Evolutionary conservation across 345 rosid species (phyloP), one percentile per base, ranked within the genome.

Genomic region (Carallia pectinifolia): DNA sequence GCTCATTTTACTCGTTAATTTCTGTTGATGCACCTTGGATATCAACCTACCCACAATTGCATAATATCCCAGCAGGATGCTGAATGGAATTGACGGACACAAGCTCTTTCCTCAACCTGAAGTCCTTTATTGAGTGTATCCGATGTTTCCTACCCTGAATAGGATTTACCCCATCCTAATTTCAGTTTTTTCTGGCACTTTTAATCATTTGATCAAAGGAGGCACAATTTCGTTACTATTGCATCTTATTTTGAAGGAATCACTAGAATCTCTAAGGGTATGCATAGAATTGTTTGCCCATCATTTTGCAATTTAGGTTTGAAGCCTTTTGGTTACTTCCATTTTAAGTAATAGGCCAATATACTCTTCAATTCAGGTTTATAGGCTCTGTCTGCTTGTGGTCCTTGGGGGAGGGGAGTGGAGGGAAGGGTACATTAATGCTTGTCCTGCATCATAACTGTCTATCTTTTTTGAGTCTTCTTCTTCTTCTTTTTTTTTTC

Each of bases 121-220:
- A 33, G 34, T 39, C 44, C 44, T 39, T 13, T 72, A 7, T 39
- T 79, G 64, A 18, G 65, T 39, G 44, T 10, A 39, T 39, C 44
- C 7, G 44, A 39, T 39, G 44, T 39, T 39, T 39, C 44, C 44
- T 39, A 8, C 44, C 44, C 10, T 81, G 92, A 97, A 33, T 95
- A 39, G 97, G 90, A 83, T 88, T 77, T 90, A 68, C 85, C 90
- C 67, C 90, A 91, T 53, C 61, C 77, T 80, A 83, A 39, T 69
- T 17, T 80, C 58, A 80, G 67, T 71, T 33, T 71, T 76, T 86
- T 58, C 76, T 81, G 48, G 48, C 48, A 40, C 48, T 40, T 40
- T 0, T 40, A 15, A 40, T 40, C 48, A 40, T 40, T 10, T 40
- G 48, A 40, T 40, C 48, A 0, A 40, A 9, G 48, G 2, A 40